Evolutionary conservation across 768 basidiomycete species (phyloP), one percentile per base, ranked within the genome.

Genomic region (Strobilomyces confusus): DNA sequence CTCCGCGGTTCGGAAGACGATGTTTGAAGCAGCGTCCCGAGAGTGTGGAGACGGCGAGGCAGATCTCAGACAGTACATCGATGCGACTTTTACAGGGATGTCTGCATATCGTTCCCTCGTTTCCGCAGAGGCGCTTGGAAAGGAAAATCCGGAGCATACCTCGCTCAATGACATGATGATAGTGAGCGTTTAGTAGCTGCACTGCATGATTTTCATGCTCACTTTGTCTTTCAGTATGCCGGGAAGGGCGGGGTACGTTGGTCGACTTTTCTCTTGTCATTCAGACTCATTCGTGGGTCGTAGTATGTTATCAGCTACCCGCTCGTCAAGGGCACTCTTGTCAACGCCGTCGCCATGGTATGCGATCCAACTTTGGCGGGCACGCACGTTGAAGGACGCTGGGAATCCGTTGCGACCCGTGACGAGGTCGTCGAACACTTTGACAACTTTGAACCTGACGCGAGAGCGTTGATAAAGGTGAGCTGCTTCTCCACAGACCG

Each of bases 221-320:
- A 70, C 61, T 30, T 44, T 25, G 1, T 8, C 11, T 22, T 53
- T 42, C 57, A 56, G 63, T 67, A 49, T n/a, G 14, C 20, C 19
- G 51, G 54, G 26, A 60, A 44, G 29, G 44, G 46, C 41, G 54
- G 48, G 49, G 64, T 56, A 43, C 3, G 17, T 1, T 11, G 34
- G 43, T 15, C 25, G 32, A 22, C 1, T 13, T 19, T 38, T 14
- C 4, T 9, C n/a, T 32, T 34, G 34, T 17, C 41, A 4, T 46
- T 33, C n/a, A 8, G 12, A 33, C 47, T 54, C 4, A 47, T 32
- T 42, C 23, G 12, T 32, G 9, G 19, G 42, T 44, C 11, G 7
- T 33, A 80, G 80, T 68, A 71, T 36, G 46, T 77, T 1, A 66
- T 76, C 5, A 62, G 64, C 3, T 79, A 74, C 55, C 76, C 76